Percentiles rank a stretch among this genome's conserved stretches.
Evolutionary conservation across 1,284 basidiomycete genomes (phyloP).

Genomic region (Cryptococcus sp.): DNA sequence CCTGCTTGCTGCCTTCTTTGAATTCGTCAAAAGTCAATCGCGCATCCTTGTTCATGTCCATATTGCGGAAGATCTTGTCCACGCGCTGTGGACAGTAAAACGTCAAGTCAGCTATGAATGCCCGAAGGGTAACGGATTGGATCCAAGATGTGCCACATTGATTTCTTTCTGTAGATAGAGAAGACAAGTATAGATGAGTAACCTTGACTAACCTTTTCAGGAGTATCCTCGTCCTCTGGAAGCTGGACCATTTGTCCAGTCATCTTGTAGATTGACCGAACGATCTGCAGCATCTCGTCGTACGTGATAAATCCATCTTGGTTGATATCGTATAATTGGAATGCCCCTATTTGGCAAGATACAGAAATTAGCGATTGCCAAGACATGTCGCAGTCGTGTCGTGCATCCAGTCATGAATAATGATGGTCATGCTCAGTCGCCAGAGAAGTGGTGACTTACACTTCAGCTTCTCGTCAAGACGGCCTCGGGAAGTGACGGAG

Average conservation of each 20-base stretch:
- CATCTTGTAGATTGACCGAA: conserved; percentile 97
- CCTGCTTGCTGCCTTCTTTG: conserved; percentile 93
- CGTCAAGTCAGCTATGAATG: conserved; percentile 5
- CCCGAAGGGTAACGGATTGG: not conserved
- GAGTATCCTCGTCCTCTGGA: conserved; percentile 96
- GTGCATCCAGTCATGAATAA: not conserved
- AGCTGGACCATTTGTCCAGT: conserved; percentile 99
- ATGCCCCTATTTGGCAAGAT: conserved; percentile 72
- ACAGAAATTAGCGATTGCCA: no score
- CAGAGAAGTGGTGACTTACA: conserved; percentile 61
- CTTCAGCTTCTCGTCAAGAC: conserved; percentile 96
- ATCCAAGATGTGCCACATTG: no score
- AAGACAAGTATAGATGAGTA: conserved; percentile 13
- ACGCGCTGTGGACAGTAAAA: conserved; percentile 66
- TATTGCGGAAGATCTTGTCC: conserved; percentile 92
- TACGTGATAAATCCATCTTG: conserved; percentile 96
- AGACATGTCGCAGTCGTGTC: no score
- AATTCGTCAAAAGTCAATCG: conserved; percentile 92
- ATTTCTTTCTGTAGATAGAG: no score
- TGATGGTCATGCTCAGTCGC: conserved; percentile 5
- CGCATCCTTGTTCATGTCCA: conserved; percentile 89
- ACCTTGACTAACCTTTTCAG: conserved; percentile 75
- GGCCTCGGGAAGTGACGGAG: conserved; percentile 88
- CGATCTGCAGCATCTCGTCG: conserved; percentile 97
- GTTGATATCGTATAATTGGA: conserved; percentile 99